phyloP scores from a whole-genome alignment of 202 grass and related monocot genomes.

The Setaria viridis region DNA sequence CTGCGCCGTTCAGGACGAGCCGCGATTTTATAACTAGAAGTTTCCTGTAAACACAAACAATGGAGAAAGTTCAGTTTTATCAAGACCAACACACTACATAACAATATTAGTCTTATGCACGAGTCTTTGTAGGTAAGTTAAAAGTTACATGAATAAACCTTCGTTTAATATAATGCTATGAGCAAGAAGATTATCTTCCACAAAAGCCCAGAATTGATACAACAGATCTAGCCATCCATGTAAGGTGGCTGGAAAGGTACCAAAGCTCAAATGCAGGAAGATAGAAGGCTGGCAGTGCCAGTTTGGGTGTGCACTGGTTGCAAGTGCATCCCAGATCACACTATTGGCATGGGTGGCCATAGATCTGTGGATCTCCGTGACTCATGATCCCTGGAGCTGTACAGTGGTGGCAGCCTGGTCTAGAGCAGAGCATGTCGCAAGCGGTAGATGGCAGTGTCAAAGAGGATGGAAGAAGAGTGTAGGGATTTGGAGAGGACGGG shows the following conservation, averaged over 20 bases:
- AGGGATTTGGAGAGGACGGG: constrained; percentile 1
- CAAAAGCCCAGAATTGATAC: not conserved
- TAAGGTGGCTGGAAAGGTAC: not conserved
- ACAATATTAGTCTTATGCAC: not conserved
- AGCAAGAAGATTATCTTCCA: not conserved
- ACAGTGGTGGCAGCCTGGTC: not conserved
- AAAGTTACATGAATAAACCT: constrained; percentile 1
- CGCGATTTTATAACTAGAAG: constrained; percentile 87
- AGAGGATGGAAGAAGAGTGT: not conserved
- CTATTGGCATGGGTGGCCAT: not conserved
- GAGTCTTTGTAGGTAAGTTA: constrained; percentile 20
- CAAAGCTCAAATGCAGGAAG: not conserved
- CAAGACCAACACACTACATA: constrained; percentile 21
- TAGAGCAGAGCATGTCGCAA: constrained; percentile 7
- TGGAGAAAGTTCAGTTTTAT: constrained; percentile 41
- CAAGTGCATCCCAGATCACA: not conserved
- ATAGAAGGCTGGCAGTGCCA: not conserved
- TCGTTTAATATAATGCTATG: constrained; percentile 5
- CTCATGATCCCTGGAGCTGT: not conserved
- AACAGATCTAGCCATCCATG: not conserved
- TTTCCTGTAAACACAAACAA: constrained; percentile 71
- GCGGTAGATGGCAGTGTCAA: not conserved
- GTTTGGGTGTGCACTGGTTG: not conserved
- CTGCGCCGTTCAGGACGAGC: constrained; percentile 91
- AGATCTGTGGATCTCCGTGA: not conserved